Evolutionary conservation across 2,329 filamentous ascomycete species (phyloP).

Genomic region (Chaetomiaceae sp.): DNA sequence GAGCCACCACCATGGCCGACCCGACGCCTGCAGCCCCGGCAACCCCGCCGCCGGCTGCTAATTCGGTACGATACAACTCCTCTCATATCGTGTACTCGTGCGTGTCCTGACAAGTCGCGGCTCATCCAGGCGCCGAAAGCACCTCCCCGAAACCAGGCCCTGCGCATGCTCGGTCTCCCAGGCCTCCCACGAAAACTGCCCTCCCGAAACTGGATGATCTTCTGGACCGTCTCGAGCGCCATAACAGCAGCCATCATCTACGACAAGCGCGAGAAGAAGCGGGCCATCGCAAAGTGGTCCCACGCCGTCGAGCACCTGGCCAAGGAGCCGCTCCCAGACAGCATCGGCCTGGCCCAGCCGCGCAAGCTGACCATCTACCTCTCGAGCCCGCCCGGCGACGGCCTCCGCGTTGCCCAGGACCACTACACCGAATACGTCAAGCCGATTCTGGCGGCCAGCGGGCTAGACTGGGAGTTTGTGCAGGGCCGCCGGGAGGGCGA

Average conservation of each 20-base stretch:
- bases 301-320: conserved; percentile 80
- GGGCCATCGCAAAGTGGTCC: conserved; percentile 80
- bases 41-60: conserved; percentile 11
- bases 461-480: conserved; percentile 92
- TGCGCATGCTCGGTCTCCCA: conserved; percentile 79
- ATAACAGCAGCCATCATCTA: conserved; percentile 81
- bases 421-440: conserved; percentile 97
- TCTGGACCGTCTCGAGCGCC: conserved; percentile 72
- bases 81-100: neutral
- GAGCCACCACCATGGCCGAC: conserved; percentile 23
- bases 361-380: conserved; percentile 84
- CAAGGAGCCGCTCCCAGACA: conserved; percentile 62
- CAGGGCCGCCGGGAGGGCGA: conserved; percentile 93
- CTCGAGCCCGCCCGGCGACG: conserved; percentile 80
- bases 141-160: conserved; percentile 59
- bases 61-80: conserved; percentile 13
- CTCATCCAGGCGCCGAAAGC: conserved; percentile 16
- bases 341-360: conserved; percentile 58
- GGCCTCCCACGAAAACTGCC: conserved; percentile 79
- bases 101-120: conserved; percentile 3
- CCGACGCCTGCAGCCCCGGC: conserved; percentile 18
- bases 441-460: conserved; percentile 82
- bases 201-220: conserved; percentile 97
- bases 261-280: conserved; percentile 85
- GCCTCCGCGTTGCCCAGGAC: conserved; percentile 78